Evolutionary conservation across 495 filamentous ascomycete genomes (phyloP).

Genomic region (Trichoderma reesei): DNA sequence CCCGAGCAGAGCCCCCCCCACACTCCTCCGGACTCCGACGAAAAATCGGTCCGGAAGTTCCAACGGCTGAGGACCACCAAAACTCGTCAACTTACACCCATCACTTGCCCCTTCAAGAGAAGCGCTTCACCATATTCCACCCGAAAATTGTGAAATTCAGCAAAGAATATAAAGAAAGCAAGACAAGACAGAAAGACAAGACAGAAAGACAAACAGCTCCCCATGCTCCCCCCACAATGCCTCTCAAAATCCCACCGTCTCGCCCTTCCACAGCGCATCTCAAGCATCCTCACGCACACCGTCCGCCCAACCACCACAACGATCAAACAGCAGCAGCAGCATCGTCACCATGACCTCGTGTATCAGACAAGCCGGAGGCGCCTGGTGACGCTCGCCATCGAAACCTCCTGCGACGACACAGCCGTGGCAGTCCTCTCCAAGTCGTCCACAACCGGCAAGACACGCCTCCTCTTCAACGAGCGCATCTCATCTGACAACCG

Average conservation of each 20-base stretch:
- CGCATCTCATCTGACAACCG: slow-evolving; percentile 73
- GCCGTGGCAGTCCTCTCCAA: slow-evolving; percentile 77
- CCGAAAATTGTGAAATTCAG: no score
- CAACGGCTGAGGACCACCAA: no score
- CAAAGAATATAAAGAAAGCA: no score
- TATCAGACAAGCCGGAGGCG: background rate
- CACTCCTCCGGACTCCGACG: no score
- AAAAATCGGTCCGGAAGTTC: no score
- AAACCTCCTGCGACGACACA: slow-evolving; percentile 96
- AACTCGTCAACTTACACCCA: background rate
- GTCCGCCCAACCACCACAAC: background rate
- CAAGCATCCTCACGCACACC: no score
- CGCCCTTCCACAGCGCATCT: background rate
- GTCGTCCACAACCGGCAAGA: slow-evolving; percentile 23
- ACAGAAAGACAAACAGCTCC: no score
- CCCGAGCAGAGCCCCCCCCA: no score
- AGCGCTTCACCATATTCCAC: background rate
- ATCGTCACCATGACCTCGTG: background rate
- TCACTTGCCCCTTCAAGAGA: background rate
- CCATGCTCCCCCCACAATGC: background rate
- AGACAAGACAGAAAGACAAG: no score
- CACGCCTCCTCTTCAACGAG: slow-evolving; percentile 64
- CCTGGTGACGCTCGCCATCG: slow-evolving; percentile 75
- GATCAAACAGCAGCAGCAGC: background rate
- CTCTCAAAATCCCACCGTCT: background rate